These are phyloP conservation scores for Cladophialophora chaetospira DNA, from an alignment of 2,329 filamentous ascomycete genomes.

Conservation along the genomic window DNA sequence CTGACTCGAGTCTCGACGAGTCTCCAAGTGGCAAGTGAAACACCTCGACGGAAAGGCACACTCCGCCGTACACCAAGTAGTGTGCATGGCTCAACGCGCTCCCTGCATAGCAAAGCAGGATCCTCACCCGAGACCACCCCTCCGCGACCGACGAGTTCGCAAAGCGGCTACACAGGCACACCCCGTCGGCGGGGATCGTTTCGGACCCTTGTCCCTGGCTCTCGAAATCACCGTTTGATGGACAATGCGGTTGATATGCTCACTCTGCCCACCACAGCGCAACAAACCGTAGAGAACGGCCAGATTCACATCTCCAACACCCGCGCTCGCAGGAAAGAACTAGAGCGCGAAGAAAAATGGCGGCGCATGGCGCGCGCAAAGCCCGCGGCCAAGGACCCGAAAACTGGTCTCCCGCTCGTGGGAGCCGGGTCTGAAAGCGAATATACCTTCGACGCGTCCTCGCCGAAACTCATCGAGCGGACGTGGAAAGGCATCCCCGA, in stretches of 20 bases:
- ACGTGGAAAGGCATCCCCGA: conserved; percentile 99
- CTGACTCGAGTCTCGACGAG: conserved; percentile 63
- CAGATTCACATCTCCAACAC: conserved; percentile 35
- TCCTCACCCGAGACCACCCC: conserved; percentile 41
- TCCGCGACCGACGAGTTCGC: conserved; percentile 26
- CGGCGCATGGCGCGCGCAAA: conserved; percentile 63
- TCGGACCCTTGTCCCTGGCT: conserved; percentile 47
- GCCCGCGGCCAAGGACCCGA: conserved; percentile 42
- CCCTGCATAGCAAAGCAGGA: conserved; percentile 39
- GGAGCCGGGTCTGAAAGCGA: conserved; percentile 50
- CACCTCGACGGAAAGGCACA: conserved; percentile 56
- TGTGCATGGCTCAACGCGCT: conserved; percentile 44
- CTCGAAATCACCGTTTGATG: conserved; percentile 52
- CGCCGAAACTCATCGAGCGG: conserved; percentile 82
- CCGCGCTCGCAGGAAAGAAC: conserved; percentile 53
- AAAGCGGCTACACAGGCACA: conserved; percentile 50
- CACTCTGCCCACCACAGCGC: conserved; percentile 49
- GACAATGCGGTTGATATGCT: conserved; percentile 68
- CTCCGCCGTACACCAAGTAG: conserved; percentile 54
- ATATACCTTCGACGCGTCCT: conserved; percentile 78
- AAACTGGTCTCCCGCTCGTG: conserved; percentile 23
- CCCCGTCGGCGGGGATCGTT: conserved; percentile 45
- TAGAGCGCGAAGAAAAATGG: conserved; percentile 67
- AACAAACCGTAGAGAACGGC: conserved; percentile 50
- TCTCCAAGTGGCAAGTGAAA: conserved; percentile 58